Percentiles rank a stretch among this genome's conserved stretches.
Evolutionary conservation across 768 basidiomycete genomes (phyloP).

Genomic region (Hygrocybe punicea): DNA sequence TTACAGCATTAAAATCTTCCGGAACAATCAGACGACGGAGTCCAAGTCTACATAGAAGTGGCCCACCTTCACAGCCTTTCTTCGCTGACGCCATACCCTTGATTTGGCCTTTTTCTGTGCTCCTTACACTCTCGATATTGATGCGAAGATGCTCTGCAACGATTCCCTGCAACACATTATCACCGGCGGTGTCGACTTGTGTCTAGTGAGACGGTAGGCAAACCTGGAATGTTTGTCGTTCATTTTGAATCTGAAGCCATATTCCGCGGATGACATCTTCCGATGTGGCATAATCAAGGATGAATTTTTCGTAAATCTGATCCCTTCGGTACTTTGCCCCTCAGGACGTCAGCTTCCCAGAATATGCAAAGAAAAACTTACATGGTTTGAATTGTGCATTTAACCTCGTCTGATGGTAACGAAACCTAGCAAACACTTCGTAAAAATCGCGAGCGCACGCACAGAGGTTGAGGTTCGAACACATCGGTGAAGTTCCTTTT

Average conservation of each 20-base stretch:
- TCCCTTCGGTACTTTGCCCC: conserved; percentile 27
- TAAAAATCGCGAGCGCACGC: neutral
- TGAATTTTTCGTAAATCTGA: conserved; percentile 13
- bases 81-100: conserved; percentile 16
- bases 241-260: conserved; percentile 19
- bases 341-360: neutral
- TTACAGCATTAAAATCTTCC: neutral
- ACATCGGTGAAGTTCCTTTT: neutral
- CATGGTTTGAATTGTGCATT: neutral
- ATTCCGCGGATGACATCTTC: conserved; percentile 24
- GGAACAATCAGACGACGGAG: too few relatives aligned
- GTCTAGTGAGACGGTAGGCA: neutral
- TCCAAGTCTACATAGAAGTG: neutral
- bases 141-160: conserved; percentile 5
- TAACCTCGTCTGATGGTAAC: neutral
- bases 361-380: neutral
- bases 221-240: conserved; percentile 13
- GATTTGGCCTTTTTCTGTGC: conserved; percentile 16
- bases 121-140: neutral
- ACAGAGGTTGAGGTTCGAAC: neutral
- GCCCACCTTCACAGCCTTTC: conserved; percentile 19
- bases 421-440: neutral
- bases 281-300: conserved; percentile 18
- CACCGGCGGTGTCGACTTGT: neutral
- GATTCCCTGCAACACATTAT: conserved; percentile 7